These are phyloP conservation scores for Laetiporus sulphureus DNA, from an alignment of 1,284 basidiomycete genomes.

Conservation along the genomic window DNA sequence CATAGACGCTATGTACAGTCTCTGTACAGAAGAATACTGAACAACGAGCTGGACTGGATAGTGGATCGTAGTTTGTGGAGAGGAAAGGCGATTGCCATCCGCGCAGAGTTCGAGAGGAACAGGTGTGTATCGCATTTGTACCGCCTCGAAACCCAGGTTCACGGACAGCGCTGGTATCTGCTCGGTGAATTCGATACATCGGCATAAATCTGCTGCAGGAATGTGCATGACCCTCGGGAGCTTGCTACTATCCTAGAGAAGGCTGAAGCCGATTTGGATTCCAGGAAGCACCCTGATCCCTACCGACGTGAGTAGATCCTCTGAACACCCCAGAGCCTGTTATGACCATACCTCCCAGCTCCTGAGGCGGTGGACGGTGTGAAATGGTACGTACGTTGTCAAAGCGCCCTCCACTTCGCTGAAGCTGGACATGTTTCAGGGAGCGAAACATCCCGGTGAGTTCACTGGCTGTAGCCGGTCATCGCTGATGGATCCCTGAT, in stretches of 20 bases:
- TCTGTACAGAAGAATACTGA: conserved; percentile 83
- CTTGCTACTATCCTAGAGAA: conserved; percentile 76
- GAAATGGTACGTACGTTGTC: conserved; percentile 64
- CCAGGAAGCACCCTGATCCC: conserved; percentile 80
- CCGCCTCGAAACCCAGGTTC: too few species aligned
- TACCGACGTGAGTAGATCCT: conserved; percentile 69
- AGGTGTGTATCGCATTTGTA: conserved; percentile 63
- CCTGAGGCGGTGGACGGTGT: conserved; percentile 77
- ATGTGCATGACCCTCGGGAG: conserved; percentile 84
- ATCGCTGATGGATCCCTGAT: too few species aligned
- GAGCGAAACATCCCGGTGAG: conserved; percentile 70
- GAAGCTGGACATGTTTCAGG: conserved; percentile 32
- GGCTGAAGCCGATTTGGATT: conserved; percentile 73
- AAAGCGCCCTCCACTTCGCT: not conserved
- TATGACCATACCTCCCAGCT: conserved; percentile 42
- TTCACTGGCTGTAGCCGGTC: conserved; percentile 9
- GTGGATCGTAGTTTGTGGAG: conserved; percentile 84
- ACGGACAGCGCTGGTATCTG: too few species aligned
- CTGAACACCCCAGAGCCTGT: too few species aligned
- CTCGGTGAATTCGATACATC: conserved; percentile 1
- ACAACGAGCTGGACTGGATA: conserved; percentile 86
- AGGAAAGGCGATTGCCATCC: conserved; percentile 73
- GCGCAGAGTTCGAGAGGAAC: conserved; percentile 90
- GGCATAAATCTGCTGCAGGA: conserved; percentile 36
- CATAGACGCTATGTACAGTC: conserved; percentile 88